Percentiles rank a stretch among this genome's conserved stretches.
These are phyloP conservation scores for Bauhinia variegata DNA, from an alignment of 306 rosid species.

Conservation along the genomic window DNA sequence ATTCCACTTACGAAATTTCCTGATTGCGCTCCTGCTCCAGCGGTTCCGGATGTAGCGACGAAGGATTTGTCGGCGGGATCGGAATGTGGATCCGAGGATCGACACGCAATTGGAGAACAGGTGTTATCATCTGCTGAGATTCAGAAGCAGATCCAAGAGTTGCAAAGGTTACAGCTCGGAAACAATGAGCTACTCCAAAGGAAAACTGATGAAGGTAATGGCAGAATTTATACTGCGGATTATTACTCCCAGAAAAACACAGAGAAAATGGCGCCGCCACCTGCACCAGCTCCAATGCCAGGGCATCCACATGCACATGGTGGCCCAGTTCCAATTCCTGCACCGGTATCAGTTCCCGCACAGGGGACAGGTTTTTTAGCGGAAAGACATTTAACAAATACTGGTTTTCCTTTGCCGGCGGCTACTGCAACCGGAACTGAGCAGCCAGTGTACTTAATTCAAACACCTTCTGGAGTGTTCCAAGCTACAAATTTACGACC, in stretches of 20 bases:
- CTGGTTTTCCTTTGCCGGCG: constrained; percentile 43
- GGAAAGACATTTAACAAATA: constrained; percentile 47
- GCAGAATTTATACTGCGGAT: constrained; percentile 35
- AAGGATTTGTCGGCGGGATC: constrained; percentile 45
- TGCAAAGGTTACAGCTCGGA: constrained; percentile 51
- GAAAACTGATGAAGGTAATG: constrained; percentile 46
- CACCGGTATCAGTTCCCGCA: constrained; percentile 27
- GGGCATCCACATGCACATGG: background rate
- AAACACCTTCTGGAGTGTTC: constrained; percentile 43
- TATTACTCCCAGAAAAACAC: constrained; percentile 41
- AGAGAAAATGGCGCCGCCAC: constrained; percentile 34
- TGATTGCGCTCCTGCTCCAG: constrained; percentile 34
- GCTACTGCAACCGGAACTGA: constrained; percentile 38
- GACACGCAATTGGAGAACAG: constrained; percentile 39
- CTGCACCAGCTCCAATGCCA: constrained; percentile 2
- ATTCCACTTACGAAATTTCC: constrained; percentile 40
- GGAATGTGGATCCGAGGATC: constrained; percentile 54
- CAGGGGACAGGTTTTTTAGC: constrained; percentile 39
- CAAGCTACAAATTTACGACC: constrained; percentile 51
- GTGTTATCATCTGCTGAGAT: constrained; percentile 43
- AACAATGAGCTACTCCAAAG: constrained; percentile 45
- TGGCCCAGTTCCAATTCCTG: constrained; percentile 30
- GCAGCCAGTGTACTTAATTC: constrained; percentile 52
- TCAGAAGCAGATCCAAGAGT: constrained; percentile 54
- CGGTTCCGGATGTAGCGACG: constrained; percentile 31